Base-by-base conservation (phyloP, 2,329 filamentous ascomycete genomes). In the Mycogone perniciosa region DNA sequence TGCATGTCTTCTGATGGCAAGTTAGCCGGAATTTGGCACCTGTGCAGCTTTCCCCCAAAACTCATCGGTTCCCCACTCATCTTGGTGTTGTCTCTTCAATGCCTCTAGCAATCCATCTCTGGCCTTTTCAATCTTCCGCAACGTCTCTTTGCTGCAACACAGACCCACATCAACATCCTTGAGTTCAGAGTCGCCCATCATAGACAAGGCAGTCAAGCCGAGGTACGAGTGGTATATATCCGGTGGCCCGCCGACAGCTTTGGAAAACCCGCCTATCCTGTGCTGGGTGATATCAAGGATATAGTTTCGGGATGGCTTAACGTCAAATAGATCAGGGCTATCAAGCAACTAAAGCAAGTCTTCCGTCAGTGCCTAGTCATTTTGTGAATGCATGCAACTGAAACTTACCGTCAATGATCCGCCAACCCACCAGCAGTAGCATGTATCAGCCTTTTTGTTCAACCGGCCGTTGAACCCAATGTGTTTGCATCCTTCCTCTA, bases 401-500 rank as follows among this genome's bases (percentile, higher is more conserved):
- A 65, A 6, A 46, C 67, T 54, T 62, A 77, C 73, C 47, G 64
- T 60, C 1, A 81, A 64, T 1, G 89, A 82, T 2, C 82, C 89
- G 4, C 79, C 77, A 0, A 88, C 89, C 93, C 93, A 99, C 76
- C 92, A 99, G 26, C 83, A 86, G 67, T 99, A 99, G 70, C 93
- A 99, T 0, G 93, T 97, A 69, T 99, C 93, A 7, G 88, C 87
- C 44, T 85, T 78, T 68, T 99, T 99, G 72, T 96, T 96, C 64
- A 82, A 84, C 45, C 93, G 83, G 29, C 93, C 93, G 62, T 95
- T 96, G 70, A 95, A 90, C 7, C 91, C 93, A 1, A 89, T 78
- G 61, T 77, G 79, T 7, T 71, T 67, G 20, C 56, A 62, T 4
- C 43, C 53, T 4, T 67, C 62, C 8, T 65, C 61, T 1, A 70